Conservation (phyloP, 2,329 filamentous ascomycete genomes). For the Ophiostoma triangulosporum region DNA sequence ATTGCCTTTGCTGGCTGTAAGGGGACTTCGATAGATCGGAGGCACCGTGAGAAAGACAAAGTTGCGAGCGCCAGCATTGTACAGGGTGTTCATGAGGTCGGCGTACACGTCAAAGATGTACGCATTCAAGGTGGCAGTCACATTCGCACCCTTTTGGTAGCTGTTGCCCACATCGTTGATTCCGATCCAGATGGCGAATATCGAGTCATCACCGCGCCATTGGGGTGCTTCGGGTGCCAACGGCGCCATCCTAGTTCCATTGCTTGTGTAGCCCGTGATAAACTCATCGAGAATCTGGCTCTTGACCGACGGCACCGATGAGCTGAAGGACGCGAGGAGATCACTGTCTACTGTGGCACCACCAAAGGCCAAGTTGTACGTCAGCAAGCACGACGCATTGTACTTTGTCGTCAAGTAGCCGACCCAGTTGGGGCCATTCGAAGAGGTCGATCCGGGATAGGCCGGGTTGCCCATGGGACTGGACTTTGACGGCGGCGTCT, state of each 20-base stretch:
- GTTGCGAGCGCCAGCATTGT: slow-evolving; percentile 38
- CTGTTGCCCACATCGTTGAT: slow-evolving; percentile 40
- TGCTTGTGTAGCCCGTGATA: slow-evolving; percentile 17
- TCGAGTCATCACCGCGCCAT: slow-evolving; percentile 29
- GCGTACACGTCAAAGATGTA: slow-evolving; percentile 31
- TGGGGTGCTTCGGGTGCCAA: slow-evolving; percentile 13
- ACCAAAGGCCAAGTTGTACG: slow-evolving; percentile 37
- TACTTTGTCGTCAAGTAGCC: slow-evolving; percentile 29
- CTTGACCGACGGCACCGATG: slow-evolving; percentile 34
- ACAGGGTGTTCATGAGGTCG: slow-evolving; percentile 30
- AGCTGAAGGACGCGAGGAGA: slow-evolving; percentile 33
- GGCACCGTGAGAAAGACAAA: slow-evolving; percentile 48
- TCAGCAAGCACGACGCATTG: slow-evolving; percentile 28
- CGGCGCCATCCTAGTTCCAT: not conserved
- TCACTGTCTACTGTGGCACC: slow-evolving; percentile 35
- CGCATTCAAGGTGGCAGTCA: slow-evolving; percentile 28
- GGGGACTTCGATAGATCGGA: slow-evolving; percentile 29
- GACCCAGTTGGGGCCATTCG: slow-evolving; percentile 35
- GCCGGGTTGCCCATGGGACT: slow-evolving; percentile 49
- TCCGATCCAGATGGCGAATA: slow-evolving; percentile 39
- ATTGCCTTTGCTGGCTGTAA: slow-evolving; percentile 18
- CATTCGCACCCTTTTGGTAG: slow-evolving; percentile 24
- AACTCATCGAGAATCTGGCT: slow-evolving; percentile 36
- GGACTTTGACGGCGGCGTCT: slow-evolving; percentile 28
- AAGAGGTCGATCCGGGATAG: slow-evolving; percentile 34